Percentiles rank a stretch among this genome's conserved stretches.
Evolutionary conservation across 2,329 filamentous ascomycete genomes (phyloP).

Genomic region (Exophiala mesophila): DNA sequence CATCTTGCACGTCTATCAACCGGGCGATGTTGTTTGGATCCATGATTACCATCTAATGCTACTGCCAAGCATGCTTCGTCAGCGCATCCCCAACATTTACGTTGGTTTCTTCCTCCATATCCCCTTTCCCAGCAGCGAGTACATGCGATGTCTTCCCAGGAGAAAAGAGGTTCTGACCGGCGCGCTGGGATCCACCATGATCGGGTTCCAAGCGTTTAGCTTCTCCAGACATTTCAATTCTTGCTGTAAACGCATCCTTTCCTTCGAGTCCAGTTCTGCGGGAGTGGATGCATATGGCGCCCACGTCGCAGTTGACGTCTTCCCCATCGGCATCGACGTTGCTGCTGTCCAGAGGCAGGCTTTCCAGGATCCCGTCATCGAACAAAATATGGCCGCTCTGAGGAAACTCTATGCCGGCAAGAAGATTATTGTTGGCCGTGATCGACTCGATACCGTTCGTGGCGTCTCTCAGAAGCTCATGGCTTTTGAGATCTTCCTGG

Average conservation of each 20-base stretch:
- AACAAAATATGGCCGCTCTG: slow-evolving; percentile 67
- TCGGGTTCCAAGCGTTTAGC: slow-evolving; percentile 93
- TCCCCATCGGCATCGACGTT: slow-evolving; percentile 93
- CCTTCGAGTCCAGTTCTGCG: slow-evolving; percentile 79
- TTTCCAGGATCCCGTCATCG: slow-evolving; percentile 64
- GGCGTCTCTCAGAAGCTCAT: slow-evolving; percentile 95
- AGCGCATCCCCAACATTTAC: slow-evolving; percentile 81
- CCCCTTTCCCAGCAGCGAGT: slow-evolving; percentile 94
- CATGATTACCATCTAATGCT: slow-evolving; percentile 94
- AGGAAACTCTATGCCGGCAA: slow-evolving; percentile 77
- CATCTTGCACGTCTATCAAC: slow-evolving; percentile 83
- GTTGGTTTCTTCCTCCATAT: slow-evolving; percentile 93
- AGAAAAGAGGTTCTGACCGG: slow-evolving; percentile 89
- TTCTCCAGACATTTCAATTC: slow-evolving; percentile 93
- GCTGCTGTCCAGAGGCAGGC: slow-evolving; percentile 69
- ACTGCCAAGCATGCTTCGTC: slow-evolving; percentile 80
- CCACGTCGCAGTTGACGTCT: slow-evolving; percentile 85
- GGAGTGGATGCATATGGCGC: slow-evolving; percentile 86
- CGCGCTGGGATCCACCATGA: slow-evolving; percentile 82
- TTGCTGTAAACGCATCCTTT: slow-evolving; percentile 84
- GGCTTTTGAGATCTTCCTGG: slow-evolving; percentile 87
- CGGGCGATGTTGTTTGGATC: slow-evolving; percentile 85
- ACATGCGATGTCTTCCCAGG: slow-evolving; percentile 79
- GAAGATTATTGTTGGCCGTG: slow-evolving; percentile 91
- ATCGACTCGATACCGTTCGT: slow-evolving; percentile 86